Percentiles rank a stretch among this genome's conserved stretches.
Evolutionary conservation across 495 filamentous ascomycete species (phyloP).

Genomic region (Peziza echinospora): DNA sequence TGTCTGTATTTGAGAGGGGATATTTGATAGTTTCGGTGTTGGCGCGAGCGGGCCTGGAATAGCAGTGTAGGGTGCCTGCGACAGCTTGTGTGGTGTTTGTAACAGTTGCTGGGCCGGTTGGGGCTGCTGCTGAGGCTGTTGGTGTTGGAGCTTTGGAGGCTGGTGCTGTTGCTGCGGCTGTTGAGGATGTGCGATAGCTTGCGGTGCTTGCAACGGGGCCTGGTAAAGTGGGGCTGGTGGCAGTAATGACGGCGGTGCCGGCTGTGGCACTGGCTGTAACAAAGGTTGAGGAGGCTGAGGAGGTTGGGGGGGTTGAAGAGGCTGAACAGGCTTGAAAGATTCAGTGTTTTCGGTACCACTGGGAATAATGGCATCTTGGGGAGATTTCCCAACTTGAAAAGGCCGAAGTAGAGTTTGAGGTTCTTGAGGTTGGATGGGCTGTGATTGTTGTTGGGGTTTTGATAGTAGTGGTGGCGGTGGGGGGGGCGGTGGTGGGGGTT

Average conservation of each 20-base stretch:
- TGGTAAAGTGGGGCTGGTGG: not conserved
- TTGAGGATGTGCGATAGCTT: too few relatives aligned
- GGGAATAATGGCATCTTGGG: slow-evolving; percentile 7
- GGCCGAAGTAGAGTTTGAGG: slow-evolving; percentile 1
- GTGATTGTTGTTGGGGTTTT: not conserved
- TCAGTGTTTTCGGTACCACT: slow-evolving; percentile 1
- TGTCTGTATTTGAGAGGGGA: too few relatives aligned
- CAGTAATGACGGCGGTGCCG: not conserved
- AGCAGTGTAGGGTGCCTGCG: not conserved
- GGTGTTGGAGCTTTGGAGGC: not conserved
- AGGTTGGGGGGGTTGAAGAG: slow-evolving; percentile 20
- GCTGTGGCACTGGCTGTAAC: slow-evolving; percentile 15
- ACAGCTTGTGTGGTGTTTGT: slow-evolving; percentile 2
- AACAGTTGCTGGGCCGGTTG: not conserved
- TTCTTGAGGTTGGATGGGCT: not conserved
- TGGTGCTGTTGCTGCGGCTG: not conserved
- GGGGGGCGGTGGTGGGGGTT: not conserved
- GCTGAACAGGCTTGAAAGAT: slow-evolving; percentile 10
- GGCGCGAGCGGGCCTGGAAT: too few relatives aligned
- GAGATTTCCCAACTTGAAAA: slow-evolving; percentile 27
- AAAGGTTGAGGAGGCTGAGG: slow-evolving; percentile 23
- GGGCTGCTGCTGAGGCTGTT: not conserved
- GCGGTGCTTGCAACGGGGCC: not conserved
- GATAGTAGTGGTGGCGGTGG: not conserved
- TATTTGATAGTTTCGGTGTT: too few relatives aligned